Base-by-base conservation (phyloP, 2,329 filamentous ascomycete genomes). In the Clarireedia paspali region DNA sequence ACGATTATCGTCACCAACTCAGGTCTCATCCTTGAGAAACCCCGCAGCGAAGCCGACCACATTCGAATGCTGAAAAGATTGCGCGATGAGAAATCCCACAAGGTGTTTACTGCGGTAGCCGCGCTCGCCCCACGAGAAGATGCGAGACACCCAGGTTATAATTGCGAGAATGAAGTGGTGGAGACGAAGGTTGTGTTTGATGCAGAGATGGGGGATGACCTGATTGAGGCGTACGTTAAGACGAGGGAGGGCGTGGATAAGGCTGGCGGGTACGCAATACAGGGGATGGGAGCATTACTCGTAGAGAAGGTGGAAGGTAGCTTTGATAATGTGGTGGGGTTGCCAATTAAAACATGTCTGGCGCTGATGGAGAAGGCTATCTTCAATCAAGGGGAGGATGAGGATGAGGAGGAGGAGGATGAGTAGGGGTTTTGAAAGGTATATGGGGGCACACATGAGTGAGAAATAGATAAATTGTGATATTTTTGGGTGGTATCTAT, bases 241-340 rank as follows among this genome's bases (percentile, higher is more conserved):
- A 96, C 92, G 23, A 79, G 92, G 55, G 94, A 99, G 75, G 94
- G 94, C 2, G 91, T 84, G 10, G 94, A 97, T 72, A 99, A 97
- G 77, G 94, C 94, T 0, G 94, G 94, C 2, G 94, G 94, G 0
- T 99, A 99, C 71, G 94, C 90, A 1, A 82, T 99, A 53, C 94
- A 99, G 72, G 94, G 92, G 0, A 76, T 92, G 10, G 94, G 89
- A 1, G 87, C 88, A 7, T 84, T 96, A 69, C 72, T 99, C 56
- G 84, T 99, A 12, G 91, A 96, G 70, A 87, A 80, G 71, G 88
- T 99, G 62, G 89, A 96, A 61, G 94, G 94, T 10, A 84, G 83
- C 54, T 89, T 90, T 66, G 94, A 99, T 75, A 97, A 97, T 71
- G 94, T 97, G 1, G 85, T 99, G 27, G 94, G 94, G 0, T 70